Conservation (phyloP, 352 stramenopile genomes). For the Saprolegnia diclina region DNA sequence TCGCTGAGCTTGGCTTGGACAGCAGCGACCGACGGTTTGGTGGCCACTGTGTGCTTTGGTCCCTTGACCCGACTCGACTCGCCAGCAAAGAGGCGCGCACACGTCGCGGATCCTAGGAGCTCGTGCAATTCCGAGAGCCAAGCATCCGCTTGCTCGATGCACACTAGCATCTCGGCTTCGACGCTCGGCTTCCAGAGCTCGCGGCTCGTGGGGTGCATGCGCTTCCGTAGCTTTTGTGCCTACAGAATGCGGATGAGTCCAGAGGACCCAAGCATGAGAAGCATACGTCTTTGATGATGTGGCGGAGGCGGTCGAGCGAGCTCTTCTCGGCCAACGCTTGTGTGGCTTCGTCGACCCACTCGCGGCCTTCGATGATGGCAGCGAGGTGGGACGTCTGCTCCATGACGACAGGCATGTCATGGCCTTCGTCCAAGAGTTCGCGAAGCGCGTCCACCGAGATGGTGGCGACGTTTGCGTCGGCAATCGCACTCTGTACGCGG, state of each 20-base stretch:
- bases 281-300: conserved; percentile 33
- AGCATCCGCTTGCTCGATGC: conserved; percentile 55
- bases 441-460: conserved; percentile 66
- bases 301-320: conserved; percentile 62
- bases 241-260: too few species aligned
- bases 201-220: conserved; percentile 68
- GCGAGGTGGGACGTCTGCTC: conserved; percentile 76
- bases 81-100: conserved; percentile 55
- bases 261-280: too few species aligned
- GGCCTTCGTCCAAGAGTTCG: conserved; percentile 68
- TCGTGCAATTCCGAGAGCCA: conserved; percentile 78
- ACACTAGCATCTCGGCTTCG: conserved; percentile 67
- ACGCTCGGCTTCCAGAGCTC: conserved; percentile 78
- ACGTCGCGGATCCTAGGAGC: conserved; percentile 45
- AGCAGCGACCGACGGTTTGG: conserved; percentile 64
- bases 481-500: conserved; percentile 73
- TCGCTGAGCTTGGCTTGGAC: conserved; percentile 66
- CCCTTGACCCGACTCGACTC: conserved; percentile 26
- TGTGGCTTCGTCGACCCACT: conserved; percentile 59
- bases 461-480: conserved; percentile 44
- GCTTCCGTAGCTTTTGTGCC: conserved; percentile 65
- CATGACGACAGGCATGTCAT: conserved; percentile 85
- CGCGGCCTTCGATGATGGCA: conserved; percentile 67
- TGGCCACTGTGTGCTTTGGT: conserved; percentile 26
- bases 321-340: conserved; percentile 51